Percentiles rank a stretch among this genome's conserved stretches.
Conservation (phyloP, 768 basidiomycete genomes). For the Terana coerulea region DNA sequence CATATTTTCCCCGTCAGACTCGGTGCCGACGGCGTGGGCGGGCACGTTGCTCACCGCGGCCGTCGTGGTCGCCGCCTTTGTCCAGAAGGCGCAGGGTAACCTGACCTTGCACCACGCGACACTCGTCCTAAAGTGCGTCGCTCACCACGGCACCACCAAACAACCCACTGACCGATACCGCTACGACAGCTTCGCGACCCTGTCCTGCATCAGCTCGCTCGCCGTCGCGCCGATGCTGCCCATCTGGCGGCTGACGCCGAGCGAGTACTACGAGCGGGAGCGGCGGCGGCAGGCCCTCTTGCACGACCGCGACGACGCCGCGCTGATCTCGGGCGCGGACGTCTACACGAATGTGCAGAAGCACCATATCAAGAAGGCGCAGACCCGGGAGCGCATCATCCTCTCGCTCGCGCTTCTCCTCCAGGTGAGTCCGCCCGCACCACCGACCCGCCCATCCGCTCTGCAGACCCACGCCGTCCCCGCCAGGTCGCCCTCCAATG, state of each 20-base stretch:
- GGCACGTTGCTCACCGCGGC: slow-evolving; percentile 23
- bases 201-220: slow-evolving; percentile 25
- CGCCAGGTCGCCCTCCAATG: slow-evolving; percentile 24
- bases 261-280: slow-evolving; percentile 15
- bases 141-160: not conserved
- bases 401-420: slow-evolving; percentile 23
- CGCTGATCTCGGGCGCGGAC: not conserved
- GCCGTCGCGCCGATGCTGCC: slow-evolving; percentile 24
- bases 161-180: not conserved
- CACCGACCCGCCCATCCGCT: too few species aligned
- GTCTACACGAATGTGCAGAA: slow-evolving; percentile 10
- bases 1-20: slow-evolving; percentile 22
- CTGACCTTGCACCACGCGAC: slow-evolving; percentile 25
- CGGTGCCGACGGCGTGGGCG: slow-evolving; percentile 25
- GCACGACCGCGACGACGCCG: slow-evolving; percentile 5
- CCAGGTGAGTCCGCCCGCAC: too few species aligned
- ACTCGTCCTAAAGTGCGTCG: slow-evolving; percentile 22
- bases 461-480: too few species aligned
- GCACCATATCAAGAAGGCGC: slow-evolving; percentile 15
- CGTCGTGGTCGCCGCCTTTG: slow-evolving; percentile 25
- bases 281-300: slow-evolving; percentile 12
- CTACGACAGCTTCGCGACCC: slow-evolving; percentile 17
- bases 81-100: slow-evolving; percentile 16
- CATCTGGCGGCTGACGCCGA: slow-evolving; percentile 22
- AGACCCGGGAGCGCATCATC: slow-evolving; percentile 17